Percentiles rank a stretch among this genome's conserved stretches.
Evolutionary conservation across 1,139 yeast genomes (phyloP).

Genomic region (Nakaseomyces bracarensis): DNA sequence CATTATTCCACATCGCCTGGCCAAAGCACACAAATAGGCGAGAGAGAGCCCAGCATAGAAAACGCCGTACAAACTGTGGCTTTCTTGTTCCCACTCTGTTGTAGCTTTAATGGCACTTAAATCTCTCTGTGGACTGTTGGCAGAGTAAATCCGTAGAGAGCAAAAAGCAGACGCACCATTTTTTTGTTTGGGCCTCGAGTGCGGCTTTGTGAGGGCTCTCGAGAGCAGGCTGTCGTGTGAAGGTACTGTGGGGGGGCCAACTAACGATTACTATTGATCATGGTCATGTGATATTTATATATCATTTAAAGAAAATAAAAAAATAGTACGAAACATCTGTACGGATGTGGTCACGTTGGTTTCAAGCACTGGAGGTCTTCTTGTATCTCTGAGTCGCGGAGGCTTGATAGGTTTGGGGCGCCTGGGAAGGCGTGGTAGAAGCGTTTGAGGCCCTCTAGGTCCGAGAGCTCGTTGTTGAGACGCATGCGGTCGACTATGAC

Average conservation of each 20-base stretch:
- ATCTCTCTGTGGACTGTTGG: too few relatives aligned
- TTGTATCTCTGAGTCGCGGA: slow-evolving; percentile 53
- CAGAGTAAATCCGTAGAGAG: too few relatives aligned
- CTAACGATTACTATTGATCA: too few relatives aligned
- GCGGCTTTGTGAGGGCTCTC: too few relatives aligned
- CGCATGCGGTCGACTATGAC: slow-evolving; percentile 35
- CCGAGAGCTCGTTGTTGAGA: slow-evolving; percentile 46
- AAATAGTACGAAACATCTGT: too few relatives aligned
- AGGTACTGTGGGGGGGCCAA: background rate
- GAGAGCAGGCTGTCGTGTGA: too few relatives aligned
- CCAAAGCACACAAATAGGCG: too few relatives aligned
- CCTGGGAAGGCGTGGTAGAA: slow-evolving; percentile 51
- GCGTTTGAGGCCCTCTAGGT: slow-evolving; percentile 45
- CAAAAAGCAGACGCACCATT: too few relatives aligned
- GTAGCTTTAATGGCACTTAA: background rate
- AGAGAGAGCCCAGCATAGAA: background rate
- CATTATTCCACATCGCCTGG: too few relatives aligned
- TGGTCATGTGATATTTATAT: background rate
- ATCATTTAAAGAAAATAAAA: background rate
- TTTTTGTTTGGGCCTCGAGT: background rate
- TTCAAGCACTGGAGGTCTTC: slow-evolving; percentile 41
- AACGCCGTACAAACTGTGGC: background rate
- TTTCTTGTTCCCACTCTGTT: too few relatives aligned
- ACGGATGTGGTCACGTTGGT: too few relatives aligned
- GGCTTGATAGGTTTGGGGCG: slow-evolving; percentile 47